Evolutionary conservation across 164 flowering plant species (phyloP).

Genomic region (Vitis rupestris): DNA sequence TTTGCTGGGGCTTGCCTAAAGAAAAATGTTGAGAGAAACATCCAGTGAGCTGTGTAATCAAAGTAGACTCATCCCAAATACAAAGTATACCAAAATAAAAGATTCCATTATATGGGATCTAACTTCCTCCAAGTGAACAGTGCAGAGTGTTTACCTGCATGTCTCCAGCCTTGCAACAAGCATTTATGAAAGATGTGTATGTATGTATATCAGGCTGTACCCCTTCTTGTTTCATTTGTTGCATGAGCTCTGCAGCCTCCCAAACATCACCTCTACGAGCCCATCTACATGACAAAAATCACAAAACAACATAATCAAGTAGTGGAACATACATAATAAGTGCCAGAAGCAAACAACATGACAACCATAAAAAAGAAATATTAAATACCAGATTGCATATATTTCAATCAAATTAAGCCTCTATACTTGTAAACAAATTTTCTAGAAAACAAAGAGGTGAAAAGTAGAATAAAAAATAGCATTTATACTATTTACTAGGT

Average conservation of each 20-base stretch:
- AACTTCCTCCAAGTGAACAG: neutral
- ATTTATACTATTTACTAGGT: neutral
- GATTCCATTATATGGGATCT: neutral
- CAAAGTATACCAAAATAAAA: neutral
- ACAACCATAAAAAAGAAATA: neutral
- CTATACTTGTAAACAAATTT: neutral
- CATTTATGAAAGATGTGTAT: constrained; percentile 89
- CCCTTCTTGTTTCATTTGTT: constrained; percentile 88
- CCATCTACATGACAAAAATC: constrained; percentile 54
- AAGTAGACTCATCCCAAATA: neutral
- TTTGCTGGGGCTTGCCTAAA: no score
- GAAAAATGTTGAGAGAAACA: no score
- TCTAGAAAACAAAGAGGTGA: neutral
- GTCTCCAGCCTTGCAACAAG: constrained; percentile 98
- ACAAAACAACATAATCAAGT: constrained; percentile 1
- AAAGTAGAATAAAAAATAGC: neutral
- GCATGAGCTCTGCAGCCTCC: constrained; percentile 97
- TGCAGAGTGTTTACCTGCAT: constrained; percentile 57
- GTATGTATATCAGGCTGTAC: constrained; percentile 91
- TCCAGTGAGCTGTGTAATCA: neutral
- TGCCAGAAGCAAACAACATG: constrained; percentile 1
- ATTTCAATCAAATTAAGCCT: constrained; percentile 1
- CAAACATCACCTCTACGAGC: constrained; percentile 99
- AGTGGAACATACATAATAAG: neutral
- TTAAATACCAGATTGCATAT: neutral